phyloP scores from a whole-genome alignment of 805 yeast genomes.

The Saturnispora mendoncae region DNA sequence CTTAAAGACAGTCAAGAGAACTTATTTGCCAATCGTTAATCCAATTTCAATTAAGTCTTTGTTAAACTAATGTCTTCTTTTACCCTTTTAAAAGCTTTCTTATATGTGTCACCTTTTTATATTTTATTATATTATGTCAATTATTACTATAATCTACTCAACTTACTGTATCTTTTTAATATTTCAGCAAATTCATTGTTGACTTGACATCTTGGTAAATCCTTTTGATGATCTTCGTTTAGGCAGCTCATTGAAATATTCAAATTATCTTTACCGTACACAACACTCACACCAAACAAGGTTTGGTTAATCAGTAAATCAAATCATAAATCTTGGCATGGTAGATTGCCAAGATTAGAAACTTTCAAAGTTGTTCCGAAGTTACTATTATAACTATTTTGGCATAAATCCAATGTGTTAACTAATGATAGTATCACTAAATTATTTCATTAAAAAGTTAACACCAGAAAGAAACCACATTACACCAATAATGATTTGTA shows the following conservation, averaged over 20 bases:
- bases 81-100: not conserved
- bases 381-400: too few relatives aligned
- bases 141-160: not conserved
- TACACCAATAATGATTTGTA: too few relatives aligned
- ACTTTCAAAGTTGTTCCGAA: slow-evolving; percentile 1
- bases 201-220: slow-evolving; percentile 10
- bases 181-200: too few relatives aligned
- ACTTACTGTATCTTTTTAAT: not conserved
- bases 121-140: slow-evolving; percentile 3
- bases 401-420: too few relatives aligned
- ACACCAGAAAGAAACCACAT: too few relatives aligned
- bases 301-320: slow-evolving; percentile 1
- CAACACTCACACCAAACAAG: not conserved
- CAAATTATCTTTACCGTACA: not conserved
- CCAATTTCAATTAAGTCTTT: slow-evolving; percentile 9
- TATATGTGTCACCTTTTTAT: slow-evolving; percentile 4
- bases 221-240: not conserved
- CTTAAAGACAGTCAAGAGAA: not conserved
- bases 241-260: slow-evolving; percentile 1
- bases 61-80: slow-evolving; percentile 4
- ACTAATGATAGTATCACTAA: too few relatives aligned
- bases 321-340: not conserved
- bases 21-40: not conserved
- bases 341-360: slow-evolving; percentile 7
- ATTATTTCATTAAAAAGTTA: too few relatives aligned